Base-by-base conservation (phyloP, 495 filamentous ascomycete species). In the Aspergillus sclerotioniger region DNA sequence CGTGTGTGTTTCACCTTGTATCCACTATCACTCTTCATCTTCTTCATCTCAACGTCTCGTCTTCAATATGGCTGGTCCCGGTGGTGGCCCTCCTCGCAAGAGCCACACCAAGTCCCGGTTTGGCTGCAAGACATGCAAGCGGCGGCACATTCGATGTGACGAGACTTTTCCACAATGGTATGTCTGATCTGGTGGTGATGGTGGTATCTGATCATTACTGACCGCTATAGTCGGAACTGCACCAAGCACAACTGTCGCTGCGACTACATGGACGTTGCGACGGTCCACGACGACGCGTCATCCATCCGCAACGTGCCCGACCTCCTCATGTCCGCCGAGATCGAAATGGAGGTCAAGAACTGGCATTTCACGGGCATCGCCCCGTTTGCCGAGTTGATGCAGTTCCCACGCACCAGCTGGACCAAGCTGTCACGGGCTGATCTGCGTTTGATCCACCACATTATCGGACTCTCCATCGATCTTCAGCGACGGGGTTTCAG, bases 121-220 rank as follows among this genome's bases (percentile, higher is more conserved):
- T 75, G 94, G 94, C 49, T 98, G 94, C 76, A 92, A 91, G 64
- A 96, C 91, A 32, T 98, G 94, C 83, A 98, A 98, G 81, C 85
- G 88, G 72, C 86, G 94, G 67, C 94, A 98, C 75, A 98, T 98
- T 70, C 86, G 94, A 58, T 98, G 94, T 76, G 94, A 98, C 72
- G 95, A 98, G 73, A 96, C 82, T 58, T 96, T 93, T 64, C 94
- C 95, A 20, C 94, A 98, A 85, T 98, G 94, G 93, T 97, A 82
- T 62, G 80, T 41, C 29, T 48, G 20, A 21, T 46, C 16, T 15
- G 49, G 21, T 20, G 33, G 37, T 39, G 53, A 29, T 12, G 17
- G 16, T 29, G 17, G 37, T 4, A n/a, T 15, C 31, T 2, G 6
- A 41, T 55, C 28, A 13, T 43, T 16, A 9, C 56, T 58, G 25